Percentiles rank a stretch among this genome's conserved stretches.
Evolutionary conservation across 2,329 filamentous ascomycete genomes (phyloP).

Genomic region (Alternaria rosae): DNA sequence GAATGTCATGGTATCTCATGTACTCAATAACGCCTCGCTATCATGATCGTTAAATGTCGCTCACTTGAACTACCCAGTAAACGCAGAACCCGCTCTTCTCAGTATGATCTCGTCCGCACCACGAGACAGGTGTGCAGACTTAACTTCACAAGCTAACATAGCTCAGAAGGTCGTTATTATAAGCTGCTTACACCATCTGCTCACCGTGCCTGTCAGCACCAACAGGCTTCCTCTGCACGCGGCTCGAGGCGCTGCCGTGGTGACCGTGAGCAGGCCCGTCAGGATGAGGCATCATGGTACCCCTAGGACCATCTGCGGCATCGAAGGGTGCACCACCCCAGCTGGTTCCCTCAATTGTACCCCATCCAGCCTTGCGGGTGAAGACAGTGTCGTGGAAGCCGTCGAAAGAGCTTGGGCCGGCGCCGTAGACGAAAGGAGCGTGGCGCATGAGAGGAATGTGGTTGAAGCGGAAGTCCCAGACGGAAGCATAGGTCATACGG

Average conservation of each 20-base stretch:
- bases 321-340: conserved; percentile 55
- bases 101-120: background rate
- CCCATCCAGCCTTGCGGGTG: conserved; percentile 69
- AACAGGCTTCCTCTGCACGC: conserved; percentile 43
- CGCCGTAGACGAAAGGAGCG: conserved; percentile 62
- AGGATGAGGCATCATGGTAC: conserved; percentile 40
- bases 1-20: background rate
- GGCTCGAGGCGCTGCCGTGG: conserved; percentile 25
- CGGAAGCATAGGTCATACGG: conserved; percentile 70
- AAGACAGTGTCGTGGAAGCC: conserved; percentile 64
- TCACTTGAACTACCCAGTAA: background rate
- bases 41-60: background rate
- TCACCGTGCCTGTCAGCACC: conserved; percentile 24
- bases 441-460: conserved; percentile 70
- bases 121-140: background rate
- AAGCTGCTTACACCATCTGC: conserved; percentile 11
- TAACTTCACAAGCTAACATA: background rate
- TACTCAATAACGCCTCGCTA: background rate
- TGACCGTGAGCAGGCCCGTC: conserved; percentile 37
- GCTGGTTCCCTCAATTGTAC: conserved; percentile 51
- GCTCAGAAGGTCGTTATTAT: background rate
- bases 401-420: conserved; percentile 47
- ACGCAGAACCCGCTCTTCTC: background rate
- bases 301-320: conserved; percentile 48
- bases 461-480: conserved; percentile 74